Evolutionary conservation across 768 basidiomycete genomes (phyloP).

Genomic region (Phanerodontia chrysosporium): DNA sequence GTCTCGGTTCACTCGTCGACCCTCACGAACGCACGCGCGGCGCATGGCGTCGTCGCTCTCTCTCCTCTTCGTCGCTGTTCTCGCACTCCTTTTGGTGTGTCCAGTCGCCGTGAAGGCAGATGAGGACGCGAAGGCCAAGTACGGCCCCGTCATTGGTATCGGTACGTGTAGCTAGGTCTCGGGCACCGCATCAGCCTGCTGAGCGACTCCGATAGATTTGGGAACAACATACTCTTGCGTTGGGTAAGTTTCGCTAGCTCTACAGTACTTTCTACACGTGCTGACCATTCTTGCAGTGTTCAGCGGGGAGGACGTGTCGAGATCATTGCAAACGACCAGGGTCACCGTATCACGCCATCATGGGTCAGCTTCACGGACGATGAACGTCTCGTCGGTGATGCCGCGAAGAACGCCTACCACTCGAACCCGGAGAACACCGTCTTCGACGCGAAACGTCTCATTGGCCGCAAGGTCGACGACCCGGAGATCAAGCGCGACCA

Average conservation of each 20-base stretch:
- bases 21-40: constrained; percentile 57
- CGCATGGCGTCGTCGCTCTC: constrained; percentile 56
- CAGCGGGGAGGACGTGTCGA: constrained; percentile 48
- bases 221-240: constrained; percentile 96
- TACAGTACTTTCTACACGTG: neutral
- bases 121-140: constrained; percentile 54
- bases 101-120: constrained; percentile 63
- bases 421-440: constrained; percentile 91
- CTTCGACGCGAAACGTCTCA: constrained; percentile 95
- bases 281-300: constrained; percentile 23
- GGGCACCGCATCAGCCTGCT: too few species aligned
- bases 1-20: constrained; percentile 29
- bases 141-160: constrained; percentile 92
- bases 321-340: constrained; percentile 53
- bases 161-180: too few species aligned
- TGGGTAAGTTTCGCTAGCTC: constrained; percentile 53
- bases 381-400: constrained; percentile 81
- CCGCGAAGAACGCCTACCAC: constrained; percentile 94
- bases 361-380: constrained; percentile 59
- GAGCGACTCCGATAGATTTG: constrained; percentile 51
- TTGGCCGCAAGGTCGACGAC: constrained; percentile 83
- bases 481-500: constrained; percentile 75
- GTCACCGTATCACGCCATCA: constrained; percentile 61
- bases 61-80: constrained; percentile 40
- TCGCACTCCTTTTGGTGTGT: constrained; percentile 70